These are phyloP conservation scores for Dichotomopilus funicola DNA, from an alignment of 2,329 filamentous ascomycete genomes.

Conservation along the genomic window DNA sequence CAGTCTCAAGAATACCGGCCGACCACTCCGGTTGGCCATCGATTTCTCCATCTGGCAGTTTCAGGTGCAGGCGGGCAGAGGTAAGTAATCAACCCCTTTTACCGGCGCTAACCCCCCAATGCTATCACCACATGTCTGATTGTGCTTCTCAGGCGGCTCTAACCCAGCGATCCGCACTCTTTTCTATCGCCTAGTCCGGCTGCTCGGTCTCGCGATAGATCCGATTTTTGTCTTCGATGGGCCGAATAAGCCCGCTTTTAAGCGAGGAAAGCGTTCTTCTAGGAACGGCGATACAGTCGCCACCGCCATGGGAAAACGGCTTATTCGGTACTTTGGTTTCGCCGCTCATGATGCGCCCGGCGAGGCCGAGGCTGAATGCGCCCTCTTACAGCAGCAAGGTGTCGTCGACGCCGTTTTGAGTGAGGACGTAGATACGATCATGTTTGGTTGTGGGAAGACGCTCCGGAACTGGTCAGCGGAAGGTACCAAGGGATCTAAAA, in stretches of 20 bases:
- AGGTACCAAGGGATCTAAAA: constrained; percentile 49
- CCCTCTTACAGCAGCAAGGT: constrained; percentile 71
- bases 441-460: constrained; percentile 83
- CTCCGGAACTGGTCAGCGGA: constrained; percentile 80
- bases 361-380: constrained; percentile 94
- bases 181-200: constrained; percentile 74
- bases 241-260: constrained; percentile 57
- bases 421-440: constrained; percentile 94
- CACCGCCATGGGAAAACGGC: constrained; percentile 70
- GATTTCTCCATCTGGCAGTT: constrained; percentile 98
- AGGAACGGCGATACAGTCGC: constrained; percentile 59
- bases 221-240: constrained; percentile 51
- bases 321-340: constrained; percentile 82
- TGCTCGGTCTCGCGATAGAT: constrained; percentile 44
- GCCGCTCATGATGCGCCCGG: constrained; percentile 80
- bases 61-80: constrained; percentile 77
- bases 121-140: background rate
- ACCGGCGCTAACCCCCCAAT: background rate
- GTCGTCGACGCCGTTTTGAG: constrained; percentile 90
- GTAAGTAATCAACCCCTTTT: constrained; percentile 29
- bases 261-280: constrained; percentile 72
- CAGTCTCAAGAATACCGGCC: constrained; percentile 61
- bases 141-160: constrained; percentile 54
- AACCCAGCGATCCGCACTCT: constrained; percentile 88
- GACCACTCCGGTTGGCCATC: constrained; percentile 79